phyloP scores from a whole-genome alignment of 345 rosid species.

The Turnera subulata region DNA sequence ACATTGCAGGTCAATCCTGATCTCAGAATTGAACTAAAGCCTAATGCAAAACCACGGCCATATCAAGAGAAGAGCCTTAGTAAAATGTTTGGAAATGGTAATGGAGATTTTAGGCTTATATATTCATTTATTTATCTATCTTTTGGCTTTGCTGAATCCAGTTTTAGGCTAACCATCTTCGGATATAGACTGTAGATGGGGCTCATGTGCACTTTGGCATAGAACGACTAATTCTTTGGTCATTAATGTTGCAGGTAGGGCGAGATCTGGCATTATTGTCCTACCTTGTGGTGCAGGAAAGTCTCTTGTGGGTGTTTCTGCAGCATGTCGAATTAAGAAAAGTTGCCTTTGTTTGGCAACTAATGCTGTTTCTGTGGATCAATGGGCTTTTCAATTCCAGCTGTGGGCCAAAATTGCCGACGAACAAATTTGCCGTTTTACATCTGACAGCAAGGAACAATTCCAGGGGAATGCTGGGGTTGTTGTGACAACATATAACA shows the following conservation, averaged over 20 bases:
- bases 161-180: not conserved
- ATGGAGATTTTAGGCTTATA: not conserved
- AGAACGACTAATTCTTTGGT: not conserved
- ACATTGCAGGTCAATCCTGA: conserved; percentile 81
- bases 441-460: conserved; percentile 96
- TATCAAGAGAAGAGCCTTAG: conserved; percentile 97
- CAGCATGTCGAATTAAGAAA: conserved; percentile 84
- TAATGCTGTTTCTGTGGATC: conserved; percentile 97
- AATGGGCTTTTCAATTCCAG: conserved; percentile 94
- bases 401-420: conserved; percentile 90
- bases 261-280: conserved; percentile 96
- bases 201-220: not conserved
- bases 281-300: conserved; percentile 99
- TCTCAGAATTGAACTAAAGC: conserved; percentile 84
- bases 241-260: conserved; percentile 55
- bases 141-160: not conserved
- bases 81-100: conserved; percentile 99
- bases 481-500: conserved; percentile 92
- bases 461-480: conserved; percentile 97
- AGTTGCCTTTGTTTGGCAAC: conserved; percentile 98
- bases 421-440: conserved; percentile 87
- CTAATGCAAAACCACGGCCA: conserved; percentile 93
- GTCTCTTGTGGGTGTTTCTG: conserved; percentile 94
- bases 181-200: not conserved
- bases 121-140: not conserved